These are phyloP conservation scores for Biscogniauxia marginata DNA, from an alignment of 2,329 filamentous ascomycete species.

Conservation along the genomic window DNA sequence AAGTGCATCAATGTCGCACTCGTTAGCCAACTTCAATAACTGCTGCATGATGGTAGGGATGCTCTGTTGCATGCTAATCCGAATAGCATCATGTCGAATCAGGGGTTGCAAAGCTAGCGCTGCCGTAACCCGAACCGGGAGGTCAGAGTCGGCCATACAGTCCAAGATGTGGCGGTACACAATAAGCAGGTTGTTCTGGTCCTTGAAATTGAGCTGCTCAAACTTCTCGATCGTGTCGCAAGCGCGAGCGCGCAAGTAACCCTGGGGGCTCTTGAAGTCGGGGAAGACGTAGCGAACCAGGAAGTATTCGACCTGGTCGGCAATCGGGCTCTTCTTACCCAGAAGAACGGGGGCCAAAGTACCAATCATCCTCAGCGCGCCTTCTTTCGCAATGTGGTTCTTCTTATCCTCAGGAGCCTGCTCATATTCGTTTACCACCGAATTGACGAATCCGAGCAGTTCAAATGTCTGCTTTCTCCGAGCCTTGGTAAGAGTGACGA, in stretches of 20 bases:
- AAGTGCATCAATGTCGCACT: conserved; percentile 94
- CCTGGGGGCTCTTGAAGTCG: conserved; percentile 89
- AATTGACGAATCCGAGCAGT: conserved; percentile 92
- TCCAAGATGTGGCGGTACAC: conserved; percentile 97
- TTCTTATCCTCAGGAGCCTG: conserved; percentile 81
- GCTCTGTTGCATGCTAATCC: conserved; percentile 92
- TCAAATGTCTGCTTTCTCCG: conserved; percentile 95
- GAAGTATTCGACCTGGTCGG: conserved; percentile 97
- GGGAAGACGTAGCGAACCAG: conserved; percentile 98
- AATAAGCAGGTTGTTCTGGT: conserved; percentile 89
- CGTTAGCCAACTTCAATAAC: conserved; percentile 92
- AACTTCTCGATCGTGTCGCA: conserved; percentile 99
- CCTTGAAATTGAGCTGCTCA: conserved; percentile 94
- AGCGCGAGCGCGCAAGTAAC: conserved; percentile 88
- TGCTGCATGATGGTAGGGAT: conserved; percentile 99
- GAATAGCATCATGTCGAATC: conserved; percentile 92
- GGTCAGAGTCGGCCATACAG: conserved; percentile 90
- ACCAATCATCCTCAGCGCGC: conserved; percentile 94
- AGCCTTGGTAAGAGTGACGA: conserved; percentile 90
- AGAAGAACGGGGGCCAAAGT: conserved; percentile 91
- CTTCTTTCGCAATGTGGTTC: conserved; percentile 93
- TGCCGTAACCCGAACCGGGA: conserved; percentile 92
- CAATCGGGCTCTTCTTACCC: conserved; percentile 97
- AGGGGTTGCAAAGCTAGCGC: conserved; percentile 91
- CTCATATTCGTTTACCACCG: conserved; percentile 92